Evolutionary conservation across 805 yeast genomes (phyloP).

Genomic region (Wickerhamiella bombiphila): DNA sequence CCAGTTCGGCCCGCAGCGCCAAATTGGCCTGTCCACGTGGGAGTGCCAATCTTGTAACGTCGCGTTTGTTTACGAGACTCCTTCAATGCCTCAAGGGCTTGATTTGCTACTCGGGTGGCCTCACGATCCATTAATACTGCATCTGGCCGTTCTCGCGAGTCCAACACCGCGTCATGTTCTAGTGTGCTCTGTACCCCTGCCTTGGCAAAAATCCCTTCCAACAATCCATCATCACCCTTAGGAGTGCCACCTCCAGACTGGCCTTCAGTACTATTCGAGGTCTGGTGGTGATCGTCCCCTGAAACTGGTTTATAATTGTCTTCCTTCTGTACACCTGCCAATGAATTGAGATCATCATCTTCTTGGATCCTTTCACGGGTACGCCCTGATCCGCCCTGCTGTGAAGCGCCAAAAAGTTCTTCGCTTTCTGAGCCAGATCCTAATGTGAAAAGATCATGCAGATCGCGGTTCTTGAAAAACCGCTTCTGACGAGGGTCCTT

Average conservation of each 20-base stretch:
- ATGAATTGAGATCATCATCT: constrained; percentile 22
- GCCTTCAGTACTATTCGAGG: constrained; percentile 29
- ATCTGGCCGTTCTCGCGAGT: constrained; percentile 40
- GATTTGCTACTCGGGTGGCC: constrained; percentile 43
- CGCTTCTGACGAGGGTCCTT: constrained; percentile 91
- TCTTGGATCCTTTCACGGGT: constrained; percentile 27
- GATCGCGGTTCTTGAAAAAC: constrained; percentile 81
- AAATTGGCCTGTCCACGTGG: constrained; percentile 92
- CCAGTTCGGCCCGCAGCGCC: constrained; percentile 58
- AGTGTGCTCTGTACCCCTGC: constrained; percentile 60
- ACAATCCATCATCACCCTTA: constrained; percentile 40
- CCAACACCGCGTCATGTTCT: constrained; percentile 65
- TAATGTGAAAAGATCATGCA: constrained; percentile 75
- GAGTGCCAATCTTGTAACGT: constrained; percentile 49
- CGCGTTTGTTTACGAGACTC: constrained; percentile 44
- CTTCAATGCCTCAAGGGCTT: constrained; percentile 43
- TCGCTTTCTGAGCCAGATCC: constrained; percentile 62
- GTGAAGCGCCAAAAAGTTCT: constrained; percentile 41
- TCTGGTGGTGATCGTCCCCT: constrained; percentile 52
- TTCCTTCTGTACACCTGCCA: constrained; percentile 13
- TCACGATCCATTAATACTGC: constrained; percentile 43
- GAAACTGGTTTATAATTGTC: constrained; percentile 28
- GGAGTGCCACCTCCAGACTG: constrained; percentile 3
- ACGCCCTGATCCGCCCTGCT: background rate
- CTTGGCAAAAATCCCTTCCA: constrained; percentile 61